A percentile compares a stretch with the other conserved stretches of the same genome.
These are phyloP conservation scores for Beta corolliflora DNA, from an alignment of 179 eudicot species.

Conservation along the genomic window DNA sequence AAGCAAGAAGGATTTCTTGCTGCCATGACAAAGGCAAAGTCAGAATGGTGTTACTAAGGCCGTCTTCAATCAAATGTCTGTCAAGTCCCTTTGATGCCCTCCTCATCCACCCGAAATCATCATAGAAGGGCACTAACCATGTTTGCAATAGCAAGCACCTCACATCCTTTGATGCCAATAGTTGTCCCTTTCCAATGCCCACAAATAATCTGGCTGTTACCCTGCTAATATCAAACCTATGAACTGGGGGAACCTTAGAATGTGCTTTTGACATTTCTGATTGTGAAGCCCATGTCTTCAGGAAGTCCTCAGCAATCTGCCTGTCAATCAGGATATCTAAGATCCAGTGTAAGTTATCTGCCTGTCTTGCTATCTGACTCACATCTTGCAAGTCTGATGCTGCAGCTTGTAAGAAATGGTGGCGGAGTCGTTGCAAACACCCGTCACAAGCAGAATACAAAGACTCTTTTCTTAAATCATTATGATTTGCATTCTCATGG, in stretches of 20 bases:
- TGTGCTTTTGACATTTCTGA: constrained; percentile 74
- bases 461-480: constrained; percentile 81
- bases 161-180: constrained; percentile 83
- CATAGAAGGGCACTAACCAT: constrained; percentile 93
- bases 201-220: constrained; percentile 91
- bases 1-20: constrained; percentile 86
- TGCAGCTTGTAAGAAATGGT: constrained; percentile 55
- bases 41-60: constrained; percentile 78
- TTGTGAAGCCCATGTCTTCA: constrained; percentile 74
- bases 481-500: constrained; percentile 71
- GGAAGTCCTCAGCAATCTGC: constrained; percentile 79
- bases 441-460: constrained; percentile 76
- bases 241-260: constrained; percentile 77
- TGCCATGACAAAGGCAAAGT: constrained; percentile 89
- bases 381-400: constrained; percentile 53
- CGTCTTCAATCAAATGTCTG: constrained; percentile 84
- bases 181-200: constrained; percentile 86
- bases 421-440: constrained; percentile 61
- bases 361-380: constrained; percentile 75
- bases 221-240: constrained; percentile 77
- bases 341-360: constrained; percentile 91
- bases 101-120: constrained; percentile 97
- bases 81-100: constrained; percentile 92
- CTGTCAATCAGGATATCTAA: constrained; percentile 84
- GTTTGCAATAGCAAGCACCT: constrained; percentile 74